These are phyloP conservation scores for Xylaria grammica DNA, from an alignment of 495 filamentous ascomycete species.

Conservation along the genomic window DNA sequence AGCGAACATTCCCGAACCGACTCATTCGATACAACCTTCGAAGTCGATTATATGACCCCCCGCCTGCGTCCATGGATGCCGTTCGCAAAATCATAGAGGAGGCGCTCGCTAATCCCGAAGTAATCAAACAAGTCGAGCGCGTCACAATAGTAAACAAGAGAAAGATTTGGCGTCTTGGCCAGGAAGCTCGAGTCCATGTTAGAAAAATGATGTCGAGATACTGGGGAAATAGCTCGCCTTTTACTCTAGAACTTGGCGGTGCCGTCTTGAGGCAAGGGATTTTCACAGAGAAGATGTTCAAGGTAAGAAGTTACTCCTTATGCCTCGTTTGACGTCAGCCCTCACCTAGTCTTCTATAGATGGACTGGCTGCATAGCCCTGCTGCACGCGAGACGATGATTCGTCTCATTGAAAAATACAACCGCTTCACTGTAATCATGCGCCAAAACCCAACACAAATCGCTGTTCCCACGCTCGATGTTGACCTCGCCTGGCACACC, in stretches of 20 bases:
- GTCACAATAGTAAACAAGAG: background rate
- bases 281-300: slow-evolving; percentile 83
- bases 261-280: slow-evolving; percentile 81
- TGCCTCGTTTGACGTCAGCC: background rate
- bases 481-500: slow-evolving; percentile 86
- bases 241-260: slow-evolving; percentile 75
- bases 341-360: slow-evolving; percentile 29
- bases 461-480: slow-evolving; percentile 82
- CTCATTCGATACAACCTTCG: slow-evolving; percentile 54
- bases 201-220: slow-evolving; percentile 80
- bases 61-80: slow-evolving; percentile 46
- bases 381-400: slow-evolving; percentile 66
- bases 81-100: slow-evolving; percentile 51
- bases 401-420: slow-evolving; percentile 72
- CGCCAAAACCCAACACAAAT: slow-evolving; percentile 53
- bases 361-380: slow-evolving; percentile 78
- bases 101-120: slow-evolving; percentile 34
- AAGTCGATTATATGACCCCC: slow-evolving; percentile 40
- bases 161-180: slow-evolving; percentile 26
- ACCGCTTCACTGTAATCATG: slow-evolving; percentile 73
- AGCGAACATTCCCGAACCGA: slow-evolving; percentile 65
- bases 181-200: slow-evolving; percentile 54
- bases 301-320: slow-evolving; percentile 28
- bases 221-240: slow-evolving; percentile 74
- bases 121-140: slow-evolving; percentile 39